Percentiles rank a stretch among this genome's conserved stretches.
phyloP scores from a whole-genome alignment of 2,329 filamentous ascomycete species.

The Sporothrix schenckii region DNA sequence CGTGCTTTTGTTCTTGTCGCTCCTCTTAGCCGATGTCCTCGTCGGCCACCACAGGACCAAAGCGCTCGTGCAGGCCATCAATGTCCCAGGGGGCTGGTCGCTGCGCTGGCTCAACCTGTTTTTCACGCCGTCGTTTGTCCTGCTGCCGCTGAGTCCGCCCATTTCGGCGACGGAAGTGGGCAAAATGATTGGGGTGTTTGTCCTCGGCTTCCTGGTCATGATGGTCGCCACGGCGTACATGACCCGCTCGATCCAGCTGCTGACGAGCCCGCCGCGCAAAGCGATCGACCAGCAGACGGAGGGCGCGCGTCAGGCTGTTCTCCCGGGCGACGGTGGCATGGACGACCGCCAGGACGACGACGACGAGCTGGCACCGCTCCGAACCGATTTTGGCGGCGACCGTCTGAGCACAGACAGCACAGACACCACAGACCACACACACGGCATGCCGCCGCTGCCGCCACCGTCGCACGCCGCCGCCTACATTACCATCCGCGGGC shows the following conservation, averaged over 20 bases:
- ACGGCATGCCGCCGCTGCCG: slow-evolving; percentile 27
- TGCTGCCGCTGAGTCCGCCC: slow-evolving; percentile 59
- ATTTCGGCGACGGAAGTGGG: slow-evolving; percentile 59
- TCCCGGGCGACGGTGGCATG: slow-evolving; percentile 33
- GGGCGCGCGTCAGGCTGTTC: slow-evolving; percentile 46
- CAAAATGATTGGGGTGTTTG: slow-evolving; percentile 64
- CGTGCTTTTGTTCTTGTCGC: slow-evolving; percentile 55
- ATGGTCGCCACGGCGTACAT: slow-evolving; percentile 58
- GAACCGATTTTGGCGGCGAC: slow-evolving; percentile 30
- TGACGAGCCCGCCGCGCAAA: slow-evolving; percentile 57
- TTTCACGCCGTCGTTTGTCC: slow-evolving; percentile 62
- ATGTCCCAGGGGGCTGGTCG: slow-evolving; percentile 60
- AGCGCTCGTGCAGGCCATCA: slow-evolving; percentile 53
- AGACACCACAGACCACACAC: background rate
- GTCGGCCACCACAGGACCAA: slow-evolving; percentile 55
- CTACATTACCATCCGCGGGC: slow-evolving; percentile 37
- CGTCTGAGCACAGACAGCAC: slow-evolving; percentile 18
- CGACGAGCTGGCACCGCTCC: slow-evolving; percentile 34
- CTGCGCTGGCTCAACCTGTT: slow-evolving; percentile 62
- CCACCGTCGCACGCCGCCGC: slow-evolving; percentile 34
- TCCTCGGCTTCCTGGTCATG: slow-evolving; percentile 59
- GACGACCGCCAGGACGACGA: background rate
- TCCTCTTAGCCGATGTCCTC: slow-evolving; percentile 52
- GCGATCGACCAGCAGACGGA: slow-evolving; percentile 56
- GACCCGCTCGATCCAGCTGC: slow-evolving; percentile 56